Evolutionary conservation across 2,329 filamentous ascomycete species (phyloP), one percentile per base, ranked within the genome.

Genomic region (Cercospora sp.): DNA sequence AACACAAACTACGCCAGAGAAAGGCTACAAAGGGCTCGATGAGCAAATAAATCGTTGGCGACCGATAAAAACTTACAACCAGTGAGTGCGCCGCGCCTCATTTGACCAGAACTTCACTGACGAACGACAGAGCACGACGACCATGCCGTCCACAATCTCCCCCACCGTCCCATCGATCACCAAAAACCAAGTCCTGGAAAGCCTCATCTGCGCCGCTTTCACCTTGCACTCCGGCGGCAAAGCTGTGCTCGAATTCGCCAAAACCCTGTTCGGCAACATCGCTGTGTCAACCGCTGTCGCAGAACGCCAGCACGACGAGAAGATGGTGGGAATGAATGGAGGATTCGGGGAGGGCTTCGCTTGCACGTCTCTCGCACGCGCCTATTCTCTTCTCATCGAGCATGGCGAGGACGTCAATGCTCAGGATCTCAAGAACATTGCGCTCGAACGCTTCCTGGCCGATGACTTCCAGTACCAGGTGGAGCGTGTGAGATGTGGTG

Each of bases 251-350:
- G 68, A 67, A 4, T 63, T 60, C 28, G 65, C 68, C 12, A 63
- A 65, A 39, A 42, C 20, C n/a, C 36, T 69, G 16, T 63, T 67
- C 51, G 65, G 65, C 31, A 53, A 63, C 23, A 42, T 61, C 20
- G 48, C 51, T 10, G 65, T 65, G 12, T 58, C 65, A n/a, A 45
- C 53, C 16, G 63, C 65, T 1, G 63, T 60, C 12, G 53, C 63
- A 33, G 63, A 63, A 12, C 68, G 68, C 48, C 36, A 67, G 59
- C 55, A 51, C 39, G 68, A 69, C 18, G 65, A 69, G 65, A 69
- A 67, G 42, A 55, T 36, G 58, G 42, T 65, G 16, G 68, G 68
- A 31, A 60, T 65, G 36, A 69, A 69, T 42, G 68, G 68, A n/a
- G 59, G 39, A 7, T 65, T 48, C 20, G 68, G 68, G 30, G 68